Conservation (phyloP, 441 rosid genomes). For the Pelargonium fulgidum region DNA sequence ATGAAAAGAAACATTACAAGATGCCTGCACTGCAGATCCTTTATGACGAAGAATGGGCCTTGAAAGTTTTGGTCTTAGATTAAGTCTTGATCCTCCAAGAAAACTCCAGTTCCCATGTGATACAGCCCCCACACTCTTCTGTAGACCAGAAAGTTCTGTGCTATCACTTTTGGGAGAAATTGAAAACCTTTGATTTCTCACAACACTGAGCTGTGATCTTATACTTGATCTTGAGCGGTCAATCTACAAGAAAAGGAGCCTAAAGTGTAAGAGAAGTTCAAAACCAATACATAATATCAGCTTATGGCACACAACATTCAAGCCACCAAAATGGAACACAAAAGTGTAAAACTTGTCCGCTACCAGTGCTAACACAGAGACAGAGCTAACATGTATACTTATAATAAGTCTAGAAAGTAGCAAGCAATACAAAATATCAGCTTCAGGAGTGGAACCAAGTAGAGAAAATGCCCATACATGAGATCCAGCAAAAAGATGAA, state of each 20-base stretch:
- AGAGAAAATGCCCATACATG: background rate
- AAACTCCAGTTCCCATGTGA: constrained; percentile 46
- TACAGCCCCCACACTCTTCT: constrained; percentile 26
- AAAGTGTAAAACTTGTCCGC: too few species aligned
- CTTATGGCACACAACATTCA: background rate
- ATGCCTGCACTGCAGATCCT: constrained; percentile 41
- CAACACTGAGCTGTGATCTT: constrained; percentile 19
- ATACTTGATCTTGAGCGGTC: constrained; percentile 27
- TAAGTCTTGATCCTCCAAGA: constrained; percentile 48
- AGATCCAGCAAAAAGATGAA: constrained; percentile 15
- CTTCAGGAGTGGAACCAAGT: too few species aligned
- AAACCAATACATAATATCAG: constrained; percentile 9
- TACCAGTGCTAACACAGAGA: too few species aligned
- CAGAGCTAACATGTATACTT: background rate
- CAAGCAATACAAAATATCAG: constrained; percentile 3
- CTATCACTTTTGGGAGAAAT: constrained; percentile 25
- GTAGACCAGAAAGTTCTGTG: constrained; percentile 26
- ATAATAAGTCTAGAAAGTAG: background rate
- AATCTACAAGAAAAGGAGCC: constrained; percentile 33
- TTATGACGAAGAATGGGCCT: constrained; percentile 25
- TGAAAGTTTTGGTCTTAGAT: constrained; percentile 25
- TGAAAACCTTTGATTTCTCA: constrained; percentile 22
- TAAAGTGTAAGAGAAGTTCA: constrained; percentile 22
- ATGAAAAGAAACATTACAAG: constrained; percentile 43
- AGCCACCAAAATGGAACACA: constrained; percentile 3